phyloP scores from a whole-genome alignment of 331 rosid species.

The Spiraea crenata region DNA sequence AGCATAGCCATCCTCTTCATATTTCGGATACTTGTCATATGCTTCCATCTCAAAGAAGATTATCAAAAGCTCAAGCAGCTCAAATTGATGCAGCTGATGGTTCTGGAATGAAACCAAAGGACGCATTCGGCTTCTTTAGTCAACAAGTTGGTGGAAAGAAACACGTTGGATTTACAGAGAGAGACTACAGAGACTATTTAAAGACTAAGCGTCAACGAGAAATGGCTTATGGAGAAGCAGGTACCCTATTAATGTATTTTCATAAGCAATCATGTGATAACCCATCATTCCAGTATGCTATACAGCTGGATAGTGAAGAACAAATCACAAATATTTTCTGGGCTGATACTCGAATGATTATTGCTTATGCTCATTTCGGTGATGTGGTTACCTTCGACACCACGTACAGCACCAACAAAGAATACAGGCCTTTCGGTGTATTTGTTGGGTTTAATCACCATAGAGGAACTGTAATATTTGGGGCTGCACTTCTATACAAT shows the following conservation, averaged over 20 bases:
- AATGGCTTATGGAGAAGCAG: background rate
- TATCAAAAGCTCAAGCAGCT: background rate
- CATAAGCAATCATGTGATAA: background rate
- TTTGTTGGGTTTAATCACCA: slow-evolving; percentile 11
- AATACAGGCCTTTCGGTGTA: background rate
- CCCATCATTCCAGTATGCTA: background rate
- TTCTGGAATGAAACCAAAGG: background rate
- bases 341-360: slow-evolving; percentile 8
- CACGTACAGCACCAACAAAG: slow-evolving; percentile 4
- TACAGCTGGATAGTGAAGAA: background rate
- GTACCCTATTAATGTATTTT: background rate
- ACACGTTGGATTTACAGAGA: background rate
- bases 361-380: slow-evolving; percentile 5
- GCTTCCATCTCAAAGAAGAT: background rate
- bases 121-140: background rate
- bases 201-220: background rate
- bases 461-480: background rate
- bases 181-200: slow-evolving; percentile 12
- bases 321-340: slow-evolving; percentile 1
- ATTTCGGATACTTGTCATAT: background rate
- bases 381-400: slow-evolving; percentile 8
- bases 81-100: background rate
- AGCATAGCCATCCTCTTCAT: slow-evolving; percentile 3
- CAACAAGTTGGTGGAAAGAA: background rate
- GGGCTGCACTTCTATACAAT: background rate